phyloP scores from a whole-genome alignment of 176 grass and related monocot species.

The Poa pratensis region DNA sequence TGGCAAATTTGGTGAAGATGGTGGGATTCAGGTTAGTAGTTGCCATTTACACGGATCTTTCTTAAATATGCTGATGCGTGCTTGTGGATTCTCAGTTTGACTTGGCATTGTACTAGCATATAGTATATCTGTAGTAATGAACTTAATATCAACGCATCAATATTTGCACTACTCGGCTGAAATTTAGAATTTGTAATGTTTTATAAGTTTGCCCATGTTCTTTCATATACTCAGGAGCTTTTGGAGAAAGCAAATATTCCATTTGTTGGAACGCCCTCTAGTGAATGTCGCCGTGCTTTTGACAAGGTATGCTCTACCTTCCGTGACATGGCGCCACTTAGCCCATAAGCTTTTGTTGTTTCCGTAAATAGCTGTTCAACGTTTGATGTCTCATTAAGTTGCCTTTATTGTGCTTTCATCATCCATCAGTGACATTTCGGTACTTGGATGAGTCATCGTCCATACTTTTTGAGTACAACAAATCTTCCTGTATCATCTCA shows the following conservation, averaged over 20 bases:
- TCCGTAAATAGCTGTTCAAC: neutral
- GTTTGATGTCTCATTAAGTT: neutral
- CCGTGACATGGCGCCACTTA: neutral
- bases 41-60: neutral
- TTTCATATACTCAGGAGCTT: constrained; percentile 60
- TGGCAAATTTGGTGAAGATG: constrained; percentile 96
- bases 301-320: constrained; percentile 63
- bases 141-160: neutral
- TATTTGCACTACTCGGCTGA: neutral
- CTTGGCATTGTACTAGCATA: neutral
- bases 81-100: constrained; percentile 2
- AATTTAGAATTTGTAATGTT: neutral
- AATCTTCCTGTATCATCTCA: neutral
- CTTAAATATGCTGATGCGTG: neutral
- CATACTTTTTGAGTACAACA: neutral
- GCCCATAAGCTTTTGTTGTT: neutral
- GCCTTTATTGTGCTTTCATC: neutral
- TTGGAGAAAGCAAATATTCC: constrained; percentile 88
- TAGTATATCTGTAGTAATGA: neutral
- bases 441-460: neutral
- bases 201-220: constrained; percentile 12
- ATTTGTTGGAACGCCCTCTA: constrained; percentile 75
- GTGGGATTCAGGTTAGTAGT: constrained; percentile 76
- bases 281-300: constrained; percentile 69
- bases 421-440: neutral